phyloP scores from a whole-genome alignment of 257 asterid genomes.

The Rauvolfia tetraphylla region DNA sequence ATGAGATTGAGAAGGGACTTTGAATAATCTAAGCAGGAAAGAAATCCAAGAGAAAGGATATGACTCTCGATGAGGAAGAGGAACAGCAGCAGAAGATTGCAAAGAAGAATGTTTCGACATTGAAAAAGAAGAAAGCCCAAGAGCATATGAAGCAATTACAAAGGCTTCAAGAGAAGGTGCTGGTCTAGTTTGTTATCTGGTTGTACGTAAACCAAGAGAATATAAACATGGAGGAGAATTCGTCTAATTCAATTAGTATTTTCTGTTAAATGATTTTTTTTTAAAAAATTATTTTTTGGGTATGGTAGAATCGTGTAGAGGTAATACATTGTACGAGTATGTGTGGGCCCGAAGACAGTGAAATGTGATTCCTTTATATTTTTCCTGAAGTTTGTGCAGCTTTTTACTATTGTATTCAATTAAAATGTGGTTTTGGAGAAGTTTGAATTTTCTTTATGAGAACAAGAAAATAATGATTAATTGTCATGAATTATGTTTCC shows the following conservation, averaged over 20 bases:
- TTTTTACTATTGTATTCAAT: background rate
- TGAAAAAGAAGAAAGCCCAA: constrained; percentile 47
- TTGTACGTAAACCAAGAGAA: background rate
- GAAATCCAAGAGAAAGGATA: constrained; percentile 1
- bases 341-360: background rate
- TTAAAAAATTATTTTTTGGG: background rate
- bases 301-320: background rate
- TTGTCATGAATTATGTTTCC: background rate
- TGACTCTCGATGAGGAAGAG: constrained; percentile 1
- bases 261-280: too few species aligned
- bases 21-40: constrained; percentile 21
- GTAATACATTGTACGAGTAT: background rate
- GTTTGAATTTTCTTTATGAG: background rate
- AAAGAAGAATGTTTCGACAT: background rate
- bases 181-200: background rate
- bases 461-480: background rate
- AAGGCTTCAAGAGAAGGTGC: constrained; percentile 67
- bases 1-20: background rate
- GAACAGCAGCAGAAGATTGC: constrained; percentile 1
- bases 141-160: constrained; percentile 52
- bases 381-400: background rate
- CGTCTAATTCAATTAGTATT: too few species aligned
- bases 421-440: constrained; percentile 4
- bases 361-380: background rate
- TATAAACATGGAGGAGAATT: background rate